Percentiles rank a stretch among this genome's conserved stretches.
phyloP scores from a whole-genome alignment of 1,139 yeast species.

The Suhomyces guaymorum region DNA sequence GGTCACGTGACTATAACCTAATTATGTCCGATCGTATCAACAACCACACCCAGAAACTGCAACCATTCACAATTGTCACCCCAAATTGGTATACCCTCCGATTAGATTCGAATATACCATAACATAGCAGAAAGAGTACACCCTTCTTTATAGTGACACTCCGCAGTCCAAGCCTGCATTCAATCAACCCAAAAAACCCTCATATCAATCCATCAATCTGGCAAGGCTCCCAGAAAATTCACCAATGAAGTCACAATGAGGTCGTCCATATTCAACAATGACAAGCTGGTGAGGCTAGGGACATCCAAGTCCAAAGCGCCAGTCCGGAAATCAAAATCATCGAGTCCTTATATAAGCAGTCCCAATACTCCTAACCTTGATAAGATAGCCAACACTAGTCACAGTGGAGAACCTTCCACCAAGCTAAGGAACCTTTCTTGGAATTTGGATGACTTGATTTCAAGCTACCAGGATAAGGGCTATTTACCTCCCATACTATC shows the following conservation, averaged over 20 bases:
- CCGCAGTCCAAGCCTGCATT: too few relatives aligned
- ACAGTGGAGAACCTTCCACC: conserved; percentile 1
- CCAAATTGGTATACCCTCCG: too few relatives aligned
- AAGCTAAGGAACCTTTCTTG: conserved; percentile 25
- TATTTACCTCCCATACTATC: conserved; percentile 42
- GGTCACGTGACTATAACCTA: too few relatives aligned
- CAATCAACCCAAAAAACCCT: too few relatives aligned
- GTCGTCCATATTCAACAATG: conserved; percentile 39
- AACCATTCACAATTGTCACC: too few relatives aligned
- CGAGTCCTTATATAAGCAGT: conserved; percentile 21
- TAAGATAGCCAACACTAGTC: conserved; percentile 2
- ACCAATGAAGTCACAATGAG: conserved; percentile 25
- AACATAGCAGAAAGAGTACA: too few relatives aligned
- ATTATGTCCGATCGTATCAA: too few relatives aligned
- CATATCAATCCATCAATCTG: too few relatives aligned
- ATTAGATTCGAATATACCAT: too few relatives aligned
- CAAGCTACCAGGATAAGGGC: conserved; percentile 38
- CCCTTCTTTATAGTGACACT: too few relatives aligned
- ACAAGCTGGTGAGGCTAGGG: conserved; percentile 14
- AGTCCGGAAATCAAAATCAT: conserved; percentile 18
- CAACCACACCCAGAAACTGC: too few relatives aligned
- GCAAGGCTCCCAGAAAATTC: too few relatives aligned
- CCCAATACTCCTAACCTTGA: conserved; percentile 15
- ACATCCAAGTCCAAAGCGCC: conserved; percentile 14
- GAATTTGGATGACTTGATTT: conserved; percentile 45